Conservation (phyloP, 2,329 filamentous ascomycete species). For the Pseudogymnoascus sp. region DNA sequence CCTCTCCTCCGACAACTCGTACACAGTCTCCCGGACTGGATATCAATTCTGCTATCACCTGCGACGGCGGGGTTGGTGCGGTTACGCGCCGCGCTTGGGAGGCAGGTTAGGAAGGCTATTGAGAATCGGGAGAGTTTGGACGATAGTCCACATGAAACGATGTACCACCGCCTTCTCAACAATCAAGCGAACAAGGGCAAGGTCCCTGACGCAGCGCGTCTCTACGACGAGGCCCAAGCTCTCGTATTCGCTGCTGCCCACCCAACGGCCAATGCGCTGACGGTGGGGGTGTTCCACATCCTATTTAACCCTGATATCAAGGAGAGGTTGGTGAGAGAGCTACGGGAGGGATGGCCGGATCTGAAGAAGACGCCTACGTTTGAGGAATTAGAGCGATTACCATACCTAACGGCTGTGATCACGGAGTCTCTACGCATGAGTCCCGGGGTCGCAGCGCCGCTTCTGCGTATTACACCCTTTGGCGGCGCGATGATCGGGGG, state of each 20-base stretch:
- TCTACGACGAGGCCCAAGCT: constrained; percentile 37
- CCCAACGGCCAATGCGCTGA: constrained; percentile 35
- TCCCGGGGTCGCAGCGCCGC: not conserved
- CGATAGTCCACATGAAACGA: constrained; percentile 24
- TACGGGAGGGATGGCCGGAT: constrained; percentile 31
- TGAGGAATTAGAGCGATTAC: constrained; percentile 15
- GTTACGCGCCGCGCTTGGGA: constrained; percentile 16
- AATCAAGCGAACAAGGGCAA: constrained; percentile 23
- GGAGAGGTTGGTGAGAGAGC: constrained; percentile 31
- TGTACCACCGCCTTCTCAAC: constrained; percentile 29
- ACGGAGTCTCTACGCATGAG: not conserved
- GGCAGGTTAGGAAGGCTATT: constrained; percentile 21
- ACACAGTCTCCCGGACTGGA: constrained; percentile 15
- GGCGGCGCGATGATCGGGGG: not conserved
- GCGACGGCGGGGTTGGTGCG: constrained; percentile 17
- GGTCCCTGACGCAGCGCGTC: constrained; percentile 15
- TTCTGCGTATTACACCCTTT: not conserved
- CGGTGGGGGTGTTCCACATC: constrained; percentile 34
- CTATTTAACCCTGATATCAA: constrained; percentile 28
- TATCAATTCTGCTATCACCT: constrained; percentile 18
- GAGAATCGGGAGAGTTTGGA: constrained; percentile 23
- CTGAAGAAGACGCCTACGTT: constrained; percentile 25
- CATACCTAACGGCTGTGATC: constrained; percentile 9
- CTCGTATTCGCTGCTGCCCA: constrained; percentile 39
- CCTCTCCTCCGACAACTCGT: constrained; percentile 16